These are phyloP conservation scores for Zancudomyces culisetae DNA, from an alignment of 371 early-diverging fungal species.

Conservation along the genomic window DNA sequence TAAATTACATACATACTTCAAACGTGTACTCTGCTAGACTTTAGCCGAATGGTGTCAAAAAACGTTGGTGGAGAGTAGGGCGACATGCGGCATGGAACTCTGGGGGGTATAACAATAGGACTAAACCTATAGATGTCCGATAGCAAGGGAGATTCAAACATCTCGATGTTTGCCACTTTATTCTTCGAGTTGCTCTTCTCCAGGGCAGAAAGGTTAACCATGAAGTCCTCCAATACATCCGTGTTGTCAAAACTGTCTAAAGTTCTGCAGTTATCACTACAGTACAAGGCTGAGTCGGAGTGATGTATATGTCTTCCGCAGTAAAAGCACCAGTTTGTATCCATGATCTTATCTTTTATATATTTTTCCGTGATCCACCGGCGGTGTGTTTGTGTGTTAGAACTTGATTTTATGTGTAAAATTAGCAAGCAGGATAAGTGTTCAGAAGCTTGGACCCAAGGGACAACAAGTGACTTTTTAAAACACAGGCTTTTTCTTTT, in stretches of 20 bases:
- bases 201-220: conserved; percentile 11
- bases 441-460: no score
- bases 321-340: conserved; percentile 26
- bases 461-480: no score
- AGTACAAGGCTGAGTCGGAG: conserved; percentile 21
- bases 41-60: not conserved
- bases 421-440: no score
- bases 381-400: no score
- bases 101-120: conserved; percentile 12
- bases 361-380: no score
- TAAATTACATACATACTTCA: no score
- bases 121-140: conserved; percentile 14
- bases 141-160: conserved; percentile 8
- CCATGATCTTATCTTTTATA: no score
- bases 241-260: conserved; percentile 5
- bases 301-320: conserved; percentile 24
- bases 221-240: conserved; percentile 4
- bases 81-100: conserved; percentile 15
- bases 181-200: conserved; percentile 6
- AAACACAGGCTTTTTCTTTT: no score
- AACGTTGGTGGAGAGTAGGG: conserved; percentile 13
- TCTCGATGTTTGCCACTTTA: conserved; percentile 8
- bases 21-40: no score
- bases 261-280: conserved; percentile 18
- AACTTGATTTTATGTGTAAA: no score